Percentiles rank a stretch among this genome's conserved stretches.
These are phyloP conservation scores for Schizophyllum amplum DNA, from an alignment of 1,284 basidiomycete genomes.

Conservation along the genomic window DNA sequence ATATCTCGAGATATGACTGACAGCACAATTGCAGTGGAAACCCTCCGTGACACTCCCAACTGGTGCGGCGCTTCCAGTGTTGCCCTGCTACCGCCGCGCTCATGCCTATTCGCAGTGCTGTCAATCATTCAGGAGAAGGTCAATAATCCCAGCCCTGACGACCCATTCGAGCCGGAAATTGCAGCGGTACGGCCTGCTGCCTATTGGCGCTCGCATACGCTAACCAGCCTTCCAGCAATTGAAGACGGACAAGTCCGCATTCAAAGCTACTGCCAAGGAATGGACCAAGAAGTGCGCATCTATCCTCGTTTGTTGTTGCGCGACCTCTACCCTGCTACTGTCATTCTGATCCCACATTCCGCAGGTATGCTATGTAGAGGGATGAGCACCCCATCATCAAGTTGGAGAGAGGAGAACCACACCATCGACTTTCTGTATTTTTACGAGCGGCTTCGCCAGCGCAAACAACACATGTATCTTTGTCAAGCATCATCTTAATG, in stretches of 20 bases:
- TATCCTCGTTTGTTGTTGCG: too few species aligned
- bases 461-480: background rate
- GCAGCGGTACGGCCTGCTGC: conserved; percentile 47
- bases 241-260: conserved; percentile 66
- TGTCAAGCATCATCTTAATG: background rate
- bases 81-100: background rate
- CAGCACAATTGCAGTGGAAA: conserved; percentile 62
- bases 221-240: conserved; percentile 38
- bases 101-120: conserved; percentile 45
- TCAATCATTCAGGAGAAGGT: conserved; percentile 77
- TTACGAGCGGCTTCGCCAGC: background rate
- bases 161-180: conserved; percentile 83
- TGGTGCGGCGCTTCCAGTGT: conserved; percentile 34
- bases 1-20: conserved; percentile 1
- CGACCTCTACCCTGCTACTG: conserved; percentile 14
- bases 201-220: background rate
- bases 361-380: background rate
- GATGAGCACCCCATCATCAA: background rate
- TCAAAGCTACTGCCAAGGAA: conserved; percentile 67
- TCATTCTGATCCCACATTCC: too few species aligned
- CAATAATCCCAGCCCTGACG: conserved; percentile 83
- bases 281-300: conserved; percentile 78
- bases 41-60: conserved; percentile 73
- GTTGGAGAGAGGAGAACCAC: background rate
- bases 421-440: background rate